These are phyloP conservation scores for Lanmaoa pseudosensibilis DNA, from an alignment of 768 basidiomycete species.

Conservation along the genomic window DNA sequence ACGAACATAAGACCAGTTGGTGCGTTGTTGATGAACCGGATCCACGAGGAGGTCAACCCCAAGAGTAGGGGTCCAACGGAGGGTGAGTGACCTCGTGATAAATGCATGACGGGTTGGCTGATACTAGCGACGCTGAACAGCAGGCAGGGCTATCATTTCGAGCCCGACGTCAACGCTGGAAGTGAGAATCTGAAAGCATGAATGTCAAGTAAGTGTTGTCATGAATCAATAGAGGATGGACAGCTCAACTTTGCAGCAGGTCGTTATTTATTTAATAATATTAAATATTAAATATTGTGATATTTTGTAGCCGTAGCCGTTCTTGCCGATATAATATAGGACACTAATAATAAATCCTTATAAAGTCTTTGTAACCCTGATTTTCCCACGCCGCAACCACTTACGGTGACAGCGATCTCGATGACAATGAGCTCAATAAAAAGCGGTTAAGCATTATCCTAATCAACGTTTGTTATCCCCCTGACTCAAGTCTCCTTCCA, in stretches of 20 bases:
- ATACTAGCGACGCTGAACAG: not conserved
- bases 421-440: too few relatives aligned
- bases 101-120: not conserved
- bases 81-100: constrained; percentile 4
- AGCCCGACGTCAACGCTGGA: not conserved
- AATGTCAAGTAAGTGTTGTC: not conserved
- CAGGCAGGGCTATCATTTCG: not conserved
- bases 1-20: constrained; percentile 1
- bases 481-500: not conserved
- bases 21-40: constrained; percentile 18
- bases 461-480: not conserved
- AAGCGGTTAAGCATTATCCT: not conserved
- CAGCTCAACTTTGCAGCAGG: not conserved
- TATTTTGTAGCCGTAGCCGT: too few relatives aligned
- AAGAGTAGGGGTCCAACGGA: not conserved
- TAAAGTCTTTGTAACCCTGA: too few relatives aligned
- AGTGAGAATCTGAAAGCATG: not conserved
- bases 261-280: not conserved
- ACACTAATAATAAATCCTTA: too few relatives aligned
- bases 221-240: not conserved
- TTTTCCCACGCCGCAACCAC: too few relatives aligned
- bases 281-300: too few relatives aligned
- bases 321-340: too few relatives aligned
- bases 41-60: constrained; percentile 24
- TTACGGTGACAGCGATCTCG: not conserved